Conservation (phyloP, 2,329 filamentous ascomycete genomes). For the Tetracladium maxilliforme region DNA sequence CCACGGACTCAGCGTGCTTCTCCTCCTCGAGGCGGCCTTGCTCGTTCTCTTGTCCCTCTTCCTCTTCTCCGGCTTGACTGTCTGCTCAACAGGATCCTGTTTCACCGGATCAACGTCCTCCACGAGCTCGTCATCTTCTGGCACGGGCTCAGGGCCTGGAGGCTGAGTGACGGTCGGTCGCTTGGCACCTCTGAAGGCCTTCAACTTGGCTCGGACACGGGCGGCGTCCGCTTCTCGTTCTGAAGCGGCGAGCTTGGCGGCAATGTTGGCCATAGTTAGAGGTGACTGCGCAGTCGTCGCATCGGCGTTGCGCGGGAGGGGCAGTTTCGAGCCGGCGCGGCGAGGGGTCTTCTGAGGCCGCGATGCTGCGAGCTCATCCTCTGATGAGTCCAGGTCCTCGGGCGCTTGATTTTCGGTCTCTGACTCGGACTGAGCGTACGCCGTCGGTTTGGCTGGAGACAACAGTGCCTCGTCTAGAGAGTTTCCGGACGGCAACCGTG, state of each 20-base stretch:
- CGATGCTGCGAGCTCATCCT: background rate
- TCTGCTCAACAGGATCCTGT: background rate
- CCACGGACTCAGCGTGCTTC: constrained; percentile 63
- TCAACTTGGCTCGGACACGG: constrained; percentile 45
- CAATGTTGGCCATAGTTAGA: constrained; percentile 44
- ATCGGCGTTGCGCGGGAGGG: constrained; percentile 12
- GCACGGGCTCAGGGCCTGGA: constrained; percentile 12
- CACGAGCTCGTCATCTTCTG: constrained; percentile 2
- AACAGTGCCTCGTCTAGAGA: background rate
- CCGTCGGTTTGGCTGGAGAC: background rate
- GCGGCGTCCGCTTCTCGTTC: constrained; percentile 50
- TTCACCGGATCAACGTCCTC: constrained; percentile 5
- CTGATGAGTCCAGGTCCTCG: constrained; percentile 8
- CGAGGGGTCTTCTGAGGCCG: background rate
- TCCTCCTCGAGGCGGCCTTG: constrained; percentile 26
- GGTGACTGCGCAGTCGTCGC: constrained; percentile 32
- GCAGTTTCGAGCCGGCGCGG: too few species aligned
- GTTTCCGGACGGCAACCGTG: too few species aligned
- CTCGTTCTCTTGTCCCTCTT: background rate
- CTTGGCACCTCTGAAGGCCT: constrained; percentile 29
- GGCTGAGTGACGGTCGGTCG: constrained; percentile 8
- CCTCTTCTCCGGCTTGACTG: background rate
- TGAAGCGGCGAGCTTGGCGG: constrained; percentile 47
- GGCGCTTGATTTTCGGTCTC: constrained; percentile 17
- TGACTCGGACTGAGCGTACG: background rate